These are phyloP conservation scores for Saccharum officinarum DNA, from an alignment of 176 grass and related monocot genomes.

Conservation along the genomic window DNA sequence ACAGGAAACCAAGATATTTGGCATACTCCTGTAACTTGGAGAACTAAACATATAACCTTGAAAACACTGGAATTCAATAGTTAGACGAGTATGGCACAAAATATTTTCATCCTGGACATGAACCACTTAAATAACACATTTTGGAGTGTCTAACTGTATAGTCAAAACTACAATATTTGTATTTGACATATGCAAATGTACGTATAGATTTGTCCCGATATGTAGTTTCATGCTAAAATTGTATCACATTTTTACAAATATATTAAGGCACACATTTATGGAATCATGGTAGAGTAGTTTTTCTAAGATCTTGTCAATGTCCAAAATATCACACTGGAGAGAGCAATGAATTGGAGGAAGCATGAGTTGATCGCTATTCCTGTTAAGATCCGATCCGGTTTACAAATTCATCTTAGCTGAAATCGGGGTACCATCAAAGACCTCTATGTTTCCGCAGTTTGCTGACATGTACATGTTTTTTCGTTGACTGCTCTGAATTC, in stretches of 20 bases:
- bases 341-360: neutral
- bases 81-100: neutral
- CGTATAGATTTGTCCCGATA: neutral
- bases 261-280: neutral
- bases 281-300: neutral
- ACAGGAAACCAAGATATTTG: neutral
- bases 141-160: neutral
- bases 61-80: too few relatives aligned
- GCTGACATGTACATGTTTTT: too few relatives aligned
- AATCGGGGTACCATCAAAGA: too few relatives aligned
- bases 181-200: neutral
- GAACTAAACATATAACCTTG: slow-evolving; percentile 10
- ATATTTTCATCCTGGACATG: neutral
- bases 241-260: neutral
- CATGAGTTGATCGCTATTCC: too few relatives aligned
- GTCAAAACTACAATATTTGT: neutral
- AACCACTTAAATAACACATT: neutral
- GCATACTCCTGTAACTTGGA: neutral
- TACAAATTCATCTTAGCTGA: too few relatives aligned
- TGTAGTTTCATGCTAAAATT: neutral
- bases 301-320: neutral
- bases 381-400: too few relatives aligned
- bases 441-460: too few relatives aligned
- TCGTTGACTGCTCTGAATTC: too few relatives aligned
- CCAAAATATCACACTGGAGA: neutral